Base-by-base conservation (phyloP, 305 asterid species). In the Vinca major region DNA sequence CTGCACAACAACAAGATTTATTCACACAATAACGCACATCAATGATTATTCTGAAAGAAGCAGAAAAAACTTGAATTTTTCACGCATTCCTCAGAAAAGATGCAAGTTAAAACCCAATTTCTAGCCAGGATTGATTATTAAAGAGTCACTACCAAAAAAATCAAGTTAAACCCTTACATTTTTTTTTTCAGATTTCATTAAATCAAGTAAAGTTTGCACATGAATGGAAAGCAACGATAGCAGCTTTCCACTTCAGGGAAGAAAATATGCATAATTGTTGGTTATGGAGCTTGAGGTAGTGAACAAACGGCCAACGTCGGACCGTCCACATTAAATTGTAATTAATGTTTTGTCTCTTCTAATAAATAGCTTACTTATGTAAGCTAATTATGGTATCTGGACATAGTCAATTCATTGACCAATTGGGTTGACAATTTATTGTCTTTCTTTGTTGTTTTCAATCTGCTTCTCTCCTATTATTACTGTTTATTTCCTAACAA, bases 1-100 rank as follows among this genome's bases (percentile, higher is more conserved):
- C 98, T 90, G 86, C 73, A 82, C 54, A 69, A 66, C 2, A 9
- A 19, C 61, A 39, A 49, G 36, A 55, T 9, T 36, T 66, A 48
- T 68, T 33, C 20, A 55, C 44, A 40, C 41, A 41, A 20, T 8
- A 48, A 11, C 26, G 17, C 57, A 19, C 51, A 20, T 12, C 62
- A 71, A 53, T 6, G 10, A 9, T 50, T 20, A 44, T 54, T 66
- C 14, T 54, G 20, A 40, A 41, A 14, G 71, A 39, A 39, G 44
- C 17, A 57, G 21, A 7, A 52, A 48, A 11, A 49, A 19, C 37
- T 40, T 39, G n/a, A 51, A 11, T 11, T 2, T 1, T 36, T 10
- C 12, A 37, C 4, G 1, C 74, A 39, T 54, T 58, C 43, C 33
- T 14, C 40, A 4, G 16, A 10, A 21, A 9, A 1, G 10, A 62